Evolutionary conservation across 1,284 basidiomycete genomes (phyloP).

Genomic region (Malassezia cuniculi): DNA sequence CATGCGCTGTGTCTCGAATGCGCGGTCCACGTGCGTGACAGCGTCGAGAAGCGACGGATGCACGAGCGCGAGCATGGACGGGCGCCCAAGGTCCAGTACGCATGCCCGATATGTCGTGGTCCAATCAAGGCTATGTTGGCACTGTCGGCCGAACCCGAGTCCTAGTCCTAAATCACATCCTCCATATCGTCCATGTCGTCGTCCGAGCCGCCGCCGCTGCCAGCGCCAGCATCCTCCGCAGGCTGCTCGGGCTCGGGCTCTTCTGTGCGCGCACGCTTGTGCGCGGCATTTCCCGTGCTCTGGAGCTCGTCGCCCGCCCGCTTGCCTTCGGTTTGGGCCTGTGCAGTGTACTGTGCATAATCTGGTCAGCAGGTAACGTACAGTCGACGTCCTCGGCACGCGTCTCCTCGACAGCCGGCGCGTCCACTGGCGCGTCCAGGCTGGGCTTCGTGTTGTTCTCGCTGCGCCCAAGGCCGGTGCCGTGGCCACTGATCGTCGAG

Average conservation of each 20-base stretch:
- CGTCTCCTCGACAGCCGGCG: constrained; percentile 16
- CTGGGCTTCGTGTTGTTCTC: constrained; percentile 18
- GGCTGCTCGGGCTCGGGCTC: constrained; percentile 10
- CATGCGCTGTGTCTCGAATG: constrained; percentile 42
- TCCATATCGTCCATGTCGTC: constrained; percentile 36
- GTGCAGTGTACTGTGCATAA: constrained; percentile 34
- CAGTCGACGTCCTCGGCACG: constrained; percentile 26
- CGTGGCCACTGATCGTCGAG: constrained; percentile 81
- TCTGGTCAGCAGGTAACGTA: constrained; percentile 16
- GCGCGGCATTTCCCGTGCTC: constrained; percentile 8
- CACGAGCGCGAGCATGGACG: constrained; percentile 32
- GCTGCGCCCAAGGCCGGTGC: constrained; percentile 62
- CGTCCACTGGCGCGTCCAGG: constrained; percentile 18
- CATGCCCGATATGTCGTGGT: constrained; percentile 37
- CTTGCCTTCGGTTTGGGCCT: constrained; percentile 21
- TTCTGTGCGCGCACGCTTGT: constrained; percentile 10
- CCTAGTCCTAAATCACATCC: constrained; percentile 22
- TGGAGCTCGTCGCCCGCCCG: constrained; percentile 1
- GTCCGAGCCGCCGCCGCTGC: constrained; percentile 15
- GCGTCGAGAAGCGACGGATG: constrained; percentile 28
- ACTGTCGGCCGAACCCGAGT: too few species aligned
- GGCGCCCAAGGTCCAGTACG: constrained; percentile 31
- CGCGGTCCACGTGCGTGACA: constrained; percentile 36
- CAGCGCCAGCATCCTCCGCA: not conserved
- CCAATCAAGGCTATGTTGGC: constrained; percentile 10